phyloP scores from a whole-genome alignment of 2,329 filamentous ascomycete species.

The Chaetomiaceae sp. region DNA sequence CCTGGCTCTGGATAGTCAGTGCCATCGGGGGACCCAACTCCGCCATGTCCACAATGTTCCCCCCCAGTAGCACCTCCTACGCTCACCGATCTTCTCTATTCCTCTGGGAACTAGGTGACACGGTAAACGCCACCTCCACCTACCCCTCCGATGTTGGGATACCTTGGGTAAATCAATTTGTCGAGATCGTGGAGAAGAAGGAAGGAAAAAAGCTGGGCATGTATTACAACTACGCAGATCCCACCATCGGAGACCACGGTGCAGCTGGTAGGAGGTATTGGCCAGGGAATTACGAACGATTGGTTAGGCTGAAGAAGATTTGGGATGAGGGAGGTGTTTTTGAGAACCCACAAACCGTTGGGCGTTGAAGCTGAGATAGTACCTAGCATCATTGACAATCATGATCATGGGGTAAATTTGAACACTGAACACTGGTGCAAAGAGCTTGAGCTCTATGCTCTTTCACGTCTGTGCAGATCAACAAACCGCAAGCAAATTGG shows the following conservation, averaged over 20 bases:
- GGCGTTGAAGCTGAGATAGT: neutral
- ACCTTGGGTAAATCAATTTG: neutral
- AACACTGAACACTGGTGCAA: too few relatives aligned
- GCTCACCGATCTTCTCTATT: neutral
- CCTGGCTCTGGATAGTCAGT: neutral
- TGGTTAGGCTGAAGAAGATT: neutral
- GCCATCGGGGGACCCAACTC: neutral
- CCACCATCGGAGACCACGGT: neutral
- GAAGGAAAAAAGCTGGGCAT: neutral
- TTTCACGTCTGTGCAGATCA: too few relatives aligned
- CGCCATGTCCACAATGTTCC: neutral
- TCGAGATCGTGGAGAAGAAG: neutral
- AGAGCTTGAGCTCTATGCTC: too few relatives aligned
- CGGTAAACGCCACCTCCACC: neutral
- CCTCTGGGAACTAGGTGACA: neutral
- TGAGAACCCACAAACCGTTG: neutral
- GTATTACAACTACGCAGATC: neutral
- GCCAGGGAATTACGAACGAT: neutral
- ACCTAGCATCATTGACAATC: neutral
- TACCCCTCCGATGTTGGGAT: neutral
- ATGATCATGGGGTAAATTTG: neutral
- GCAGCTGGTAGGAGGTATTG: neutral
- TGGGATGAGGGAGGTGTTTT: neutral
- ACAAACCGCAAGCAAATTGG: too few relatives aligned
- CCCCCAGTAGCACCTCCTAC: neutral